Evolutionary conservation across 306 rosid genomes (phyloP), one percentile per base, ranked within the genome.

Genomic region (Quercus agrifolia): DNA sequence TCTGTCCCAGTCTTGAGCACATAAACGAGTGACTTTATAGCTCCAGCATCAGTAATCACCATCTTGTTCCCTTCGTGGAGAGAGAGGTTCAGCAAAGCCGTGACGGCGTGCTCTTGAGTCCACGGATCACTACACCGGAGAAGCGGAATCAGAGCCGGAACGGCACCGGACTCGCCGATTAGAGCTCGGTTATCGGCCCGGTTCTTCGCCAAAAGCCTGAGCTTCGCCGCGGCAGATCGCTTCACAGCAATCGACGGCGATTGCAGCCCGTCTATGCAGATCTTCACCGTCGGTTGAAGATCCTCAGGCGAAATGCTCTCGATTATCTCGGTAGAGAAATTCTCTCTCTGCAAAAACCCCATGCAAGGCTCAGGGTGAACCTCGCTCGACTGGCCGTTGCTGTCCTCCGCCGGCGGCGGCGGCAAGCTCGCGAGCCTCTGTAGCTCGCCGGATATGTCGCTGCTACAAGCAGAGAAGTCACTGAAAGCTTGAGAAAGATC

Each of bases 261-360:
- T 12, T 87, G 86, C 4, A 96, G 88, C 5, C 96, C 93, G 80
- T 96, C 96, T 27, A 96, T 84, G 56, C 99, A 95, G 85, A 93
- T 89, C 90, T 93, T 95, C 76, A 95, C 99, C 57, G 99, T 91
- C 77, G 99, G 99, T 51, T 86, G 98, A 31, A 95, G 97, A 93
- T 95, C 99, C 86, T 95, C 99, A 71, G 99, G 98, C 83, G 99
- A 93, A 52, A 95, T 95, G 76, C 93, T 95, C 88, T 95, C 99
- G 59, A 95, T 91, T 18, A 95, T 95, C 88, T 95, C 99, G 0
- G 96, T 93, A 0, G 99, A 95, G 87, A 95, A 95, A 44, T 75
- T 90, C 82, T 91, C 97, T 79, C 99, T 87, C 86, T 88, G 96
- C 2, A 95, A 77, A 63, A 95, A 95, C 71, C 99, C 99, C 64